Conservation (phyloP, 306 rosid genomes). For the Gynostemma pentaphyllum region DNA sequence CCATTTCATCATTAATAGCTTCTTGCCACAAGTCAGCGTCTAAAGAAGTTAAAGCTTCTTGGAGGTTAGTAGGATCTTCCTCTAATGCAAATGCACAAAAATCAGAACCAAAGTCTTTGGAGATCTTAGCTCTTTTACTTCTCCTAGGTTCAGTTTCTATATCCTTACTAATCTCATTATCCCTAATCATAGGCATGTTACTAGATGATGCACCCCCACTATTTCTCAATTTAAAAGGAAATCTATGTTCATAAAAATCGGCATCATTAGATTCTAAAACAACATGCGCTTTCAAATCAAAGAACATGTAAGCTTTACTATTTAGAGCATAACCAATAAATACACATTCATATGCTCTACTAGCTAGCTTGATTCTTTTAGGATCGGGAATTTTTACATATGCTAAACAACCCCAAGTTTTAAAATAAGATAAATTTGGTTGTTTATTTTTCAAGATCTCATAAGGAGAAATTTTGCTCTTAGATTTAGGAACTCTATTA, state of each 20-base stretch:
- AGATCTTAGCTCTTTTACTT: not conserved
- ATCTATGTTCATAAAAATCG: not conserved
- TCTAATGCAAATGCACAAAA: not conserved
- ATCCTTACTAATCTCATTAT: not conserved
- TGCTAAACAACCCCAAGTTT: not conserved
- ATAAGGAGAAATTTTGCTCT: not conserved
- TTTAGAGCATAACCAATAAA: not conserved
- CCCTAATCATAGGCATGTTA: not conserved
- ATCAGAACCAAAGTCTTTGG: not conserved
- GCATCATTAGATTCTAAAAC: not conserved
- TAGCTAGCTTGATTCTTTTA: not conserved
- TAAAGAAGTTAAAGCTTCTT: not conserved
- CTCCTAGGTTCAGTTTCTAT: too few species aligned
- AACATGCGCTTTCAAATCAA: not conserved
- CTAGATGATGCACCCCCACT: not conserved
- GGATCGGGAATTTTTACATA: not conserved
- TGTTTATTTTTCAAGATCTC: not conserved
- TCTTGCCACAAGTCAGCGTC: not conserved
- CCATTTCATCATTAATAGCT: not conserved
- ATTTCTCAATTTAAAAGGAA: not conserved
- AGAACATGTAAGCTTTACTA: slow-evolving; percentile 2
- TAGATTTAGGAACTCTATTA: not conserved
- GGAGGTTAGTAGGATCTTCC: not conserved
- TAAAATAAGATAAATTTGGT: not conserved
- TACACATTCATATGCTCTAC: slow-evolving; percentile 2